A percentile compares a stretch with the other conserved stretches of the same genome.
phyloP scores from a whole-genome alignment of 1,284 basidiomycete genomes.

The Boletus sp. region DNA sequence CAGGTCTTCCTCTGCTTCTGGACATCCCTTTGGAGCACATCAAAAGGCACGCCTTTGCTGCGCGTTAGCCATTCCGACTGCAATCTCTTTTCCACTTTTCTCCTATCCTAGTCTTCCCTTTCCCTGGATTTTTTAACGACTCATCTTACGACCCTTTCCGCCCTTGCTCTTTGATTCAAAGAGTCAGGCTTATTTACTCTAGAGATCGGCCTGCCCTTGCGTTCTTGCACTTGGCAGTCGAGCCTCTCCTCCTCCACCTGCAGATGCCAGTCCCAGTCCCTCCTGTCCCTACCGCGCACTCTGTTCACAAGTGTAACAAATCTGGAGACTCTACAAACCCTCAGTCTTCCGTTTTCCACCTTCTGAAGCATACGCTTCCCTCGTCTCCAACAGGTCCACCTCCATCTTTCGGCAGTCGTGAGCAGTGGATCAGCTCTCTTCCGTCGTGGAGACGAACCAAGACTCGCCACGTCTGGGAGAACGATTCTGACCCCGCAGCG shows the following conservation, averaged over 20 bases:
- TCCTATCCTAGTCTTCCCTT: conserved; percentile 34
- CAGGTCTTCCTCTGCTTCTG: conserved; percentile 36
- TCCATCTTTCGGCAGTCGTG: conserved; percentile 60
- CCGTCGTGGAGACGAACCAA: conserved; percentile 69
- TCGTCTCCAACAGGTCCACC: conserved; percentile 58
- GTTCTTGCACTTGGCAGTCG: conserved; percentile 41
- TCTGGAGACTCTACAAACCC: conserved; percentile 41
- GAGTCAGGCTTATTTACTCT: conserved; percentile 32
- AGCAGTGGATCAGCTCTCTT: conserved; percentile 69
- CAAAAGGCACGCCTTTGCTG: conserved; percentile 91
- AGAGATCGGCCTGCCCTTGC: conserved; percentile 41
- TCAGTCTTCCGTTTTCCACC: conserved; percentile 46
- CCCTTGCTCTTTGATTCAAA: conserved; percentile 33
- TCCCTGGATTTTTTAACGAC: conserved; percentile 62
- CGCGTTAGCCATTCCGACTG: conserved; percentile 68
- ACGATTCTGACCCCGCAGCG: conserved; percentile 35
- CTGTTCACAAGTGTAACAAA: conserved; percentile 55
- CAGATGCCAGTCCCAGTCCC: conserved; percentile 85
- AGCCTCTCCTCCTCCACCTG: conserved; percentile 37
- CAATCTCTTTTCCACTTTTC: conserved; percentile 25
- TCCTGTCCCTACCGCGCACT: conserved; percentile 54
- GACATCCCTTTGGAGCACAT: conserved; percentile 19
- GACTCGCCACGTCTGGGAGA: conserved; percentile 62
- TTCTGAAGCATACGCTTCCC: conserved; percentile 56
- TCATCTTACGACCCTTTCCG: conserved; percentile 38